These are phyloP conservation scores for Hymenoscyphus linearis DNA, from an alignment of 2,329 filamentous ascomycete species.

Conservation along the genomic window DNA sequence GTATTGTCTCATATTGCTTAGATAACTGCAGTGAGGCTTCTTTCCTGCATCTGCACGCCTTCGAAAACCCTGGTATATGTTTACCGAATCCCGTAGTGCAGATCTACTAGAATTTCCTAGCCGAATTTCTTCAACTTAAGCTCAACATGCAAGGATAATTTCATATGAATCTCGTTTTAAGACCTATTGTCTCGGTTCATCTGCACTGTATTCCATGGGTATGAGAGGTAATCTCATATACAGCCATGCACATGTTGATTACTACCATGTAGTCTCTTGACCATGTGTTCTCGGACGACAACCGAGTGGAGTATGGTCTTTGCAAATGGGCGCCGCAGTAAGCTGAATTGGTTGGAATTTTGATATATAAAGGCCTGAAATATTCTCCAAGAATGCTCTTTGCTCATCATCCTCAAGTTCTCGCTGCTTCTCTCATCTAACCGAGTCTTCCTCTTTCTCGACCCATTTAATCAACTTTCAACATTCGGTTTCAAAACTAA, in stretches of 20 bases:
- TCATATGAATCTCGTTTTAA: background rate
- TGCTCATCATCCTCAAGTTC: conserved; percentile 2
- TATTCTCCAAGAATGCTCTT: background rate
- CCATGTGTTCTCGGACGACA: background rate
- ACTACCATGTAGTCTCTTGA: conserved; percentile 7
- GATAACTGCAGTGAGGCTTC: background rate
- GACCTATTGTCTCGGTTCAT: background rate
- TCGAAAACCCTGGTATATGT: background rate
- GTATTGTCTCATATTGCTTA: background rate
- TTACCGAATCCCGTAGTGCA: background rate
- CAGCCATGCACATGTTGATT: conserved; percentile 10
- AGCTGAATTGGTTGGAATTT: background rate
- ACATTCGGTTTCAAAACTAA: background rate
- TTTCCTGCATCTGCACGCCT: background rate
- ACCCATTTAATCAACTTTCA: background rate
- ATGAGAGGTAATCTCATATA: background rate
- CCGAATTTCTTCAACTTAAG: background rate
- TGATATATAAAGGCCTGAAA: background rate
- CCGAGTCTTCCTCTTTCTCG: background rate
- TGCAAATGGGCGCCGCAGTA: background rate
- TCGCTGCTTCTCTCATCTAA: conserved; percentile 3
- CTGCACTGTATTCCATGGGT: background rate
- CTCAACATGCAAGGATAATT: background rate
- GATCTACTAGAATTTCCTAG: background rate
- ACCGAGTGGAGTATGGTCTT: background rate